Evolutionary conservation across 2,329 filamentous ascomycete species (phyloP).

Genomic region (Juglanconis juglandina): DNA sequence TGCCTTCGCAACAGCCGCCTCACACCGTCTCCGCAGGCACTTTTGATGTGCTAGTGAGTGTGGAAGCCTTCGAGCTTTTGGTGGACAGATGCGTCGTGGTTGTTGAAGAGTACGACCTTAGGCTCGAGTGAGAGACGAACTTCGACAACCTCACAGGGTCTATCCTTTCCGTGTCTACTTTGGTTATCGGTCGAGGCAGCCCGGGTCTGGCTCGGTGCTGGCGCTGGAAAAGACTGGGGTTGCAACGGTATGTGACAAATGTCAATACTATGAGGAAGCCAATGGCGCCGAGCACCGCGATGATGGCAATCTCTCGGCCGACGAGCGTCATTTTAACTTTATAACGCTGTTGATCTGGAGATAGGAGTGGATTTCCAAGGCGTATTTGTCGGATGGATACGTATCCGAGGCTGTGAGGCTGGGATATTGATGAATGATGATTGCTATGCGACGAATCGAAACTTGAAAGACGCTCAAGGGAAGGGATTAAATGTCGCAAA

Average conservation of each 20-base stretch:
- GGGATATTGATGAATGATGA: no score
- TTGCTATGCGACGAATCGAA: no score
- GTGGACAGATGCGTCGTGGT: background rate
- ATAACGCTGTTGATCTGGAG: background rate
- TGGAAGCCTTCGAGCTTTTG: background rate
- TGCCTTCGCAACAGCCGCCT: background rate
- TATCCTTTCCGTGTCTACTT: background rate
- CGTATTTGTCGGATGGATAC: no score
- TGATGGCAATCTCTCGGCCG: background rate
- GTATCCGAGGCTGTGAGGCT: no score
- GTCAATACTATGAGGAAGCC: background rate
- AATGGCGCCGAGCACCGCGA: background rate
- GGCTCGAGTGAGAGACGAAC: background rate
- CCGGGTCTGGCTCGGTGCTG: background rate
- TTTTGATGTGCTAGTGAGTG: background rate
- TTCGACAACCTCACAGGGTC: background rate
- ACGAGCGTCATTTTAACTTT: background rate
- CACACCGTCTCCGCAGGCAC: background rate
- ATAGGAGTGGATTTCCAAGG: no score
- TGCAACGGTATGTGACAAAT: background rate
- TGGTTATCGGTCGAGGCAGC: background rate
- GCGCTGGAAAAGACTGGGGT: background rate
- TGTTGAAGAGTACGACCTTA: background rate
- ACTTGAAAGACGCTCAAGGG: no score
- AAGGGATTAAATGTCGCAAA: no score